Conservation (phyloP, 768 basidiomycete species). For the Leccinum variicolor region DNA sequence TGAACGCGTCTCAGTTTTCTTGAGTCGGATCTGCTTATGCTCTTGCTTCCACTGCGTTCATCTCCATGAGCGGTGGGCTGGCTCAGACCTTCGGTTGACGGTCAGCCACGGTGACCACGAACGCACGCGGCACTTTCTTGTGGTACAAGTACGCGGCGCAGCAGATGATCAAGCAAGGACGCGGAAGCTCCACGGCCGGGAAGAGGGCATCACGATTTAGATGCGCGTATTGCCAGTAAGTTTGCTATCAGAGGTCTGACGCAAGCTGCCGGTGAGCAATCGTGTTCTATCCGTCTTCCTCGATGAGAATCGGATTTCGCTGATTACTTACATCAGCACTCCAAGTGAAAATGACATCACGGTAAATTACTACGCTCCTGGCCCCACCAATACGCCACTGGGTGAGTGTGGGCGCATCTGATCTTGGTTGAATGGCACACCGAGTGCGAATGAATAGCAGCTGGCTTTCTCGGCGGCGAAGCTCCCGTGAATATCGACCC, state of each 20-base stretch:
- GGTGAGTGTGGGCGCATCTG: not conserved
- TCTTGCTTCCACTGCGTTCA: conserved; percentile 37
- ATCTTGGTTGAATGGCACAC: not conserved
- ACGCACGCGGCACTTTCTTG: not conserved
- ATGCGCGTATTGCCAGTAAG: not conserved
- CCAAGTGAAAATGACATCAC: not conserved
- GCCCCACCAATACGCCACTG: not conserved
- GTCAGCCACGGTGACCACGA: conserved; percentile 22
- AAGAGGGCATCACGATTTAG: not conserved
- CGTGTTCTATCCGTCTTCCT: not conserved
- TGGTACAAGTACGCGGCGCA: not conserved
- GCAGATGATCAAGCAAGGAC: not conserved
- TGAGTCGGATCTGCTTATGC: conserved; percentile 48
- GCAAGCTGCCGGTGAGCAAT: not conserved
- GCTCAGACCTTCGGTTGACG: conserved; percentile 41
- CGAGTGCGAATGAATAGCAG: not conserved
- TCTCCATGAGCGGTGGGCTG: conserved; percentile 38
- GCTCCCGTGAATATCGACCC: not conserved
- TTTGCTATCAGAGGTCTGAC: not conserved
- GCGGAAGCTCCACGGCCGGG: not conserved
- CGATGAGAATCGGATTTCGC: not conserved
- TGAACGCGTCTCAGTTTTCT: conserved; percentile 37
- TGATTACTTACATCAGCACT: not conserved
- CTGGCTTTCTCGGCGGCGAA: not conserved
- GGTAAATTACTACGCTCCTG: not conserved